phyloP scores from a whole-genome alignment of 805 yeast genomes.

The Helenozyma baotianmanensis region DNA sequence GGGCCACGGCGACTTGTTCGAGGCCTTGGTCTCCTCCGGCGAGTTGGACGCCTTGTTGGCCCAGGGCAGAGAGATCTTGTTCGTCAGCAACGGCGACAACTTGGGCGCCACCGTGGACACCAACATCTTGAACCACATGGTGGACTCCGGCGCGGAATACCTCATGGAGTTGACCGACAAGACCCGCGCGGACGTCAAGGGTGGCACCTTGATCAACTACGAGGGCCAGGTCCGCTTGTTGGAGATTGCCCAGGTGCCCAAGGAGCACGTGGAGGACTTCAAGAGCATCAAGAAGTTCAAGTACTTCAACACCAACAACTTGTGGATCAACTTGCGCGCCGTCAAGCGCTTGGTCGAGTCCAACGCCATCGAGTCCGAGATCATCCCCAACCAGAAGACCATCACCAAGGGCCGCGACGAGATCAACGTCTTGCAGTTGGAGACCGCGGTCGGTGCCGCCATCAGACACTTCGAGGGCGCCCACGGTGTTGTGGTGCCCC shows the following conservation, averaged over 20 bases:
- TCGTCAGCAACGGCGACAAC: slow-evolving; percentile 97
- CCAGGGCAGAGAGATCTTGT: slow-evolving; percentile 91
- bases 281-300: slow-evolving; percentile 96
- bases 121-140: slow-evolving; percentile 86
- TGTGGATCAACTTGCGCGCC: slow-evolving; percentile 95
- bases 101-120: slow-evolving; percentile 97
- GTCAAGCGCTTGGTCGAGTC: slow-evolving; percentile 86
- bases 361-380: slow-evolving; percentile 81
- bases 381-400: slow-evolving; percentile 90
- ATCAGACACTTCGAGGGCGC: slow-evolving; percentile 93
- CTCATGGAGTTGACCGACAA: slow-evolving; percentile 98
- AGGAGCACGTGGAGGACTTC: slow-evolving; percentile 96
- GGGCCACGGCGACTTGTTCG: slow-evolving; percentile 99
- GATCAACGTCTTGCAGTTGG: slow-evolving; percentile 85
- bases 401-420: slow-evolving; percentile 74
- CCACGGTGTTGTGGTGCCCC: slow-evolving; percentile 97
- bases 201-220: slow-evolving; percentile 96
- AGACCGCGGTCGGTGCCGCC: slow-evolving; percentile 99
- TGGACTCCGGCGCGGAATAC: slow-evolving; percentile 87
- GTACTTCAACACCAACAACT: slow-evolving; percentile 95
- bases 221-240: slow-evolving; percentile 90
- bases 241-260: slow-evolving; percentile 98
- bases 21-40: slow-evolving; percentile 82
- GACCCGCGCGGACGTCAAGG: slow-evolving; percentile 98
- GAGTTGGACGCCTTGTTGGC: slow-evolving; percentile 84